Percentiles rank a stretch among this genome's conserved stretches.
Conservation (phyloP, 768 basidiomycete genomes). For the Suillus luteus region DNA sequence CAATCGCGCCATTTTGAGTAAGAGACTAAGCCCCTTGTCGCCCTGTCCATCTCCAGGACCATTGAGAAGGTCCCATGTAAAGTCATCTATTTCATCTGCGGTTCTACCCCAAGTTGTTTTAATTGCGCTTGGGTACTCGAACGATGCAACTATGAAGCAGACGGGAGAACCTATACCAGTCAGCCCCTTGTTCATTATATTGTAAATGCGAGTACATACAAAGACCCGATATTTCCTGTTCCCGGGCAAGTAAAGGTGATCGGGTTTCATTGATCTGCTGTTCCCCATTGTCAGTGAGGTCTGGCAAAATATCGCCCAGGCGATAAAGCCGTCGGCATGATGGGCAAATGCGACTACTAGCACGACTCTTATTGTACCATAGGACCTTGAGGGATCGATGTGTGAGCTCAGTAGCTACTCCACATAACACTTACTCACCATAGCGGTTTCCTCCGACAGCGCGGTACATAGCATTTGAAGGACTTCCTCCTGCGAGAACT, state of each 20-base stretch:
- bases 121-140: slow-evolving; percentile 63
- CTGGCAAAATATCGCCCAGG: slow-evolving; percentile 64
- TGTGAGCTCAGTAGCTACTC: not conserved
- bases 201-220: slow-evolving; percentile 48
- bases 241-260: slow-evolving; percentile 49
- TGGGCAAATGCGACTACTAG: slow-evolving; percentile 71
- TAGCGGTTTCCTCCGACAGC: slow-evolving; percentile 69
- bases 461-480: slow-evolving; percentile 70
- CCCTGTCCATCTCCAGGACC: slow-evolving; percentile 35
- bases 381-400: slow-evolving; percentile 49
- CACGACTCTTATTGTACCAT: slow-evolving; percentile 86
- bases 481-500: slow-evolving; percentile 77
- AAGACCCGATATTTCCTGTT: slow-evolving; percentile 75
- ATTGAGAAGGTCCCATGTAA: slow-evolving; percentile 64
- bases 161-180: slow-evolving; percentile 64
- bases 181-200: slow-evolving; percentile 4
- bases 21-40: slow-evolving; percentile 53
- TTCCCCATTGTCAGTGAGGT: slow-evolving; percentile 38
- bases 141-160: slow-evolving; percentile 74
- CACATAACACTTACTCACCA: slow-evolving; percentile 55
- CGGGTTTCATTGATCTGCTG: slow-evolving; percentile 21
- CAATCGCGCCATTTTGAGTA: slow-evolving; percentile 76
- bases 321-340: slow-evolving; percentile 73
- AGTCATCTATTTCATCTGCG: slow-evolving; percentile 68
- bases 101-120: slow-evolving; percentile 68